Evolutionary conservation across 306 rosid genomes (phyloP).

Genomic region (Cucumis sativus): DNA sequence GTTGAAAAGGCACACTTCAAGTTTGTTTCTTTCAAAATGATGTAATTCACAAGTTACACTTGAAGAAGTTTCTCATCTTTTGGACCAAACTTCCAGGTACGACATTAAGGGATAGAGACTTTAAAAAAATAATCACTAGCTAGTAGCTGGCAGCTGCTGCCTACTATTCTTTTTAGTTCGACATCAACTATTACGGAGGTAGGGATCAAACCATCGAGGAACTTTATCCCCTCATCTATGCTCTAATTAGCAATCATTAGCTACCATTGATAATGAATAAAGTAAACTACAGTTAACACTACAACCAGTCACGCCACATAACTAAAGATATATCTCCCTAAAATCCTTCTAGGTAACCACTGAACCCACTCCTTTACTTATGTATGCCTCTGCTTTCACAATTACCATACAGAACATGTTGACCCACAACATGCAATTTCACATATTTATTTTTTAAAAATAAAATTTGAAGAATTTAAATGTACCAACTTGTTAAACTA

Average conservation of each 20-base stretch:
- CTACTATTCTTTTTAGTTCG: neutral
- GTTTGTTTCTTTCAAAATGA: neutral
- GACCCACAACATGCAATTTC: neutral
- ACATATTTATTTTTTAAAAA: neutral
- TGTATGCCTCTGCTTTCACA: neutral
- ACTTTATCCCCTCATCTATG: neutral
- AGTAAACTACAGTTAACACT: neutral
- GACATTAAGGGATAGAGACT: neutral
- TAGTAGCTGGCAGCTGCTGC: neutral
- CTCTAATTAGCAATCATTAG: neutral
- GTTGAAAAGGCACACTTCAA: neutral
- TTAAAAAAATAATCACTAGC: neutral
- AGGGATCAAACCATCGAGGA: neutral
- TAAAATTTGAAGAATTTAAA: neutral
- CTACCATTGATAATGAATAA: neutral
- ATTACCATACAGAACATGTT: neutral
- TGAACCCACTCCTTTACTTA: neutral
- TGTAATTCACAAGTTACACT: neutral
- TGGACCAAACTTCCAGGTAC: neutral
- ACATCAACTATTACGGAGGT: neutral
- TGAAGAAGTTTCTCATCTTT: neutral
- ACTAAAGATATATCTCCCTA: neutral
- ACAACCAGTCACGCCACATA: neutral
- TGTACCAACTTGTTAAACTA: neutral
- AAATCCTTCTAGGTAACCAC: neutral